A percentile compares a stretch with the other conserved stretches of the same genome.
These are phyloP conservation scores for Pulveroboletus ravenelii DNA, from an alignment of 768 basidiomycete genomes.

Conservation along the genomic window DNA sequence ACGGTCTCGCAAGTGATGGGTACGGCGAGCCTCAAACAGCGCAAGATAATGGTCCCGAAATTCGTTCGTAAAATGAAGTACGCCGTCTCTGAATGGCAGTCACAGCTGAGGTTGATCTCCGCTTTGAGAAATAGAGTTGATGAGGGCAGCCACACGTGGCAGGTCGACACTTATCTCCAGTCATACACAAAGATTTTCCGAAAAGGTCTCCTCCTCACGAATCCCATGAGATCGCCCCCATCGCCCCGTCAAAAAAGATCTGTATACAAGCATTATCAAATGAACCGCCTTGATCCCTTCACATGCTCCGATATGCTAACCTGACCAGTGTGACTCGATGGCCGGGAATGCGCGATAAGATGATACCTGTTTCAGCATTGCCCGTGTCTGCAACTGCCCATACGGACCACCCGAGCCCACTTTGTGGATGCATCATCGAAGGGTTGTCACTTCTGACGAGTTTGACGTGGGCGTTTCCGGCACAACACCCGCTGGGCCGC, in stretches of 20 bases:
- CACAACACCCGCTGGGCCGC: constrained; percentile 13
- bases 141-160: neutral
- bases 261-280: constrained; percentile 10
- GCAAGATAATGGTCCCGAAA: neutral
- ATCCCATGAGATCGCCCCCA: neutral
- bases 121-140: neutral
- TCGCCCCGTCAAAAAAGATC: neutral
- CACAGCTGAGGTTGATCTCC: constrained; percentile 6
- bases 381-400: neutral
- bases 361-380: constrained; percentile 30
- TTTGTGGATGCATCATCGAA: constrained; percentile 31
- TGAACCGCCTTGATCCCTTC: constrained; percentile 13
- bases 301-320: constrained; percentile 21
- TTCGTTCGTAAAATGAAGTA: constrained; percentile 20
- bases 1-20: constrained; percentile 12
- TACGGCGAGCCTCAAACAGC: constrained; percentile 3
- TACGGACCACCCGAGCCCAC: constrained; percentile 11
- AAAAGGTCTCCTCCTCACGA: neutral
- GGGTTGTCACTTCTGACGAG: constrained; percentile 23
- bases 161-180: neutral
- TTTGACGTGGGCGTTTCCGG: constrained; percentile 28
- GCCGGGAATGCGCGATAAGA: constrained; percentile 23
- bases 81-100: neutral
- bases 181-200: constrained; percentile 4
- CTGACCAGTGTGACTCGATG: constrained; percentile 16